A percentile compares a stretch with the other conserved stretches of the same genome.
Evolutionary conservation across 1,284 basidiomycete genomes (phyloP).

Genomic region (Ceratobasidium sp.): DNA sequence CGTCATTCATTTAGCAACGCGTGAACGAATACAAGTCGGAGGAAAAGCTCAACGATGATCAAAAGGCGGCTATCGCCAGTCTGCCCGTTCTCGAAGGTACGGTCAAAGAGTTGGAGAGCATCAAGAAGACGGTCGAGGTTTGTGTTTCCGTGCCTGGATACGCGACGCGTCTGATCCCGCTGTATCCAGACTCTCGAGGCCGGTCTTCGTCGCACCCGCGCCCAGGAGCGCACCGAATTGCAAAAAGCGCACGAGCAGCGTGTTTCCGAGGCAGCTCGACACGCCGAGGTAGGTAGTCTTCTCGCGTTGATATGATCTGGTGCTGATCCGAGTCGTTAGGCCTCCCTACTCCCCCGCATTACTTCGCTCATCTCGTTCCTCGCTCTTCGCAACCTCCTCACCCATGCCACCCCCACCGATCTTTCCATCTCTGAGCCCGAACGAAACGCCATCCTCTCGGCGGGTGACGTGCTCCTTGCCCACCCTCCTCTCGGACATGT

Average conservation of each 20-base stretch:
- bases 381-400: conserved; percentile 70
- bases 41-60: conserved; percentile 85
- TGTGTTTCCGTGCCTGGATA: conserved; percentile 12
- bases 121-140: conserved; percentile 85
- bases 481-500: conserved; percentile 55
- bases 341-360: conserved; percentile 58
- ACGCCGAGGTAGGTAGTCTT: conserved; percentile 67
- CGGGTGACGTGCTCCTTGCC: conserved; percentile 67
- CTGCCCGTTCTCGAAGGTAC: conserved; percentile 80
- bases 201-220: conserved; percentile 51
- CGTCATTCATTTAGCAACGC: conserved; percentile 56
- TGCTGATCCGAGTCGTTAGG: conserved; percentile 55
- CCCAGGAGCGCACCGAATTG: conserved; percentile 62
- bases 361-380: conserved; percentile 73
- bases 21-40: conserved; percentile 59
- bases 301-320: conserved; percentile 19
- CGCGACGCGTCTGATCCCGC: conserved; percentile 56
- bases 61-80: conserved; percentile 75
- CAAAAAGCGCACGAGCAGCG: conserved; percentile 65
- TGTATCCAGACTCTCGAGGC: conserved; percentile 11
- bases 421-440: conserved; percentile 65
- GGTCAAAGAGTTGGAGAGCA: conserved; percentile 82
- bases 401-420: conserved; percentile 53
- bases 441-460: conserved; percentile 65
- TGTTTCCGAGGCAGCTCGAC: conserved; percentile 67